Percentiles rank a stretch among this genome's conserved stretches.
These are phyloP conservation scores for Emiliania huxleyi DNA, from an alignment of 78 protist species.

Conservation along the genomic window DNA sequence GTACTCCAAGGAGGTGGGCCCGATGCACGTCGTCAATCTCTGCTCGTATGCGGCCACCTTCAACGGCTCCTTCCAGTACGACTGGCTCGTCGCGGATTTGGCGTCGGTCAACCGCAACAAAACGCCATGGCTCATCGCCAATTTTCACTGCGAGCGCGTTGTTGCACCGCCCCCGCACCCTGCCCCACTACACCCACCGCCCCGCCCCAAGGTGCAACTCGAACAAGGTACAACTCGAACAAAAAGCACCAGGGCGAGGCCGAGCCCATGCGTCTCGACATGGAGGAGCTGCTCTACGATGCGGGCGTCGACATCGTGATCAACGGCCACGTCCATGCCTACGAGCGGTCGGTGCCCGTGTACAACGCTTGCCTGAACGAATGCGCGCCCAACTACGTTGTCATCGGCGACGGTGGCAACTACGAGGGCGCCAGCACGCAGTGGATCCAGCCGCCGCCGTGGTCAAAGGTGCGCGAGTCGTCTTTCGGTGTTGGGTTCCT, in stretches of 20 bases:
- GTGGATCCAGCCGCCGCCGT: background rate
- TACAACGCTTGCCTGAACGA: no score
- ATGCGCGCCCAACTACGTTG: background rate
- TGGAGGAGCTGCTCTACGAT: background rate
- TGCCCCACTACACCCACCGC: no score
- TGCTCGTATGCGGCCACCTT: background rate
- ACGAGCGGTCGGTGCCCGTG: slow-evolving; percentile 28
- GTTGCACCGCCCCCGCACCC: no score
- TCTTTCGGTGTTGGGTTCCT: no score
- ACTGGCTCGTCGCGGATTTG: background rate
- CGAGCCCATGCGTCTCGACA: background rate
- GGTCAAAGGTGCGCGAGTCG: no score
- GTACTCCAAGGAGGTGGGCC: background rate
- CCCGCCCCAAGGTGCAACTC: no score
- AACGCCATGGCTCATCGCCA: slow-evolving; percentile 4
- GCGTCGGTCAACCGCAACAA: background rate
- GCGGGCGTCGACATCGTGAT: slow-evolving; percentile 6
- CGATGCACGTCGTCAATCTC: background rate
- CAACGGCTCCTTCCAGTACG: background rate
- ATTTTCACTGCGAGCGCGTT: background rate
- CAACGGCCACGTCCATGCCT: slow-evolving; percentile 45
- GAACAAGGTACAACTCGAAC: background rate
- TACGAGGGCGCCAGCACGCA: background rate
- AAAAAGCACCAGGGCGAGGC: background rate
- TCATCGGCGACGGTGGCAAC: slow-evolving; percentile 8